Conservation (phyloP, 768 basidiomycete genomes). For the Scleroderma citrinum region DNA sequence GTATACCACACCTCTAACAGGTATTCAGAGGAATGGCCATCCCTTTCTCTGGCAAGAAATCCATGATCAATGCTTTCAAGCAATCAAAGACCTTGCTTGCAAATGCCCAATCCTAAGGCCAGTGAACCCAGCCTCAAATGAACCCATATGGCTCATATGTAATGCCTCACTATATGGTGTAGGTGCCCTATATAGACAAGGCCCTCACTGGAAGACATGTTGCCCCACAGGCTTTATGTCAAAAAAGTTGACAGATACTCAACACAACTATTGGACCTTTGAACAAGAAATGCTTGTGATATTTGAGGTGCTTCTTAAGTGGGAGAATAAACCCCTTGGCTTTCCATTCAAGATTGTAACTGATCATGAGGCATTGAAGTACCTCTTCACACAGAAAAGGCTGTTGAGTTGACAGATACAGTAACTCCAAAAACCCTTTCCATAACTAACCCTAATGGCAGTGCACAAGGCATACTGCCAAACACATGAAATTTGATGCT, state of each 20-base stretch:
- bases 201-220: constrained; percentile 17
- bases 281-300: constrained; percentile 17
- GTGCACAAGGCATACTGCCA: too few relatives aligned
- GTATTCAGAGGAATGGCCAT: constrained; percentile 23
- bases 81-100: constrained; percentile 16
- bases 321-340: too few relatives aligned
- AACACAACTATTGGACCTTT: constrained; percentile 25
- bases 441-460: too few relatives aligned
- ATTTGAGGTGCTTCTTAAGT: constrained; percentile 21
- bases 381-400: constrained; percentile 16
- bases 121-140: constrained; percentile 11
- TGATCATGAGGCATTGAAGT: constrained; percentile 24
- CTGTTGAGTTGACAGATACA: constrained; percentile 1
- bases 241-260: constrained; percentile 20
- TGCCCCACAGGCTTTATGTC: constrained; percentile 27
- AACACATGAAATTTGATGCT: too few relatives aligned
- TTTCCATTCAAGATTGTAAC: constrained; percentile 17
- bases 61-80: constrained; percentile 20
- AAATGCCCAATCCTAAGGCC: constrained; percentile 15
- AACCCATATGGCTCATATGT: constrained; percentile 25
- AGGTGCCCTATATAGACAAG: constrained; percentile 30
- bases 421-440: too few relatives aligned
- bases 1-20: constrained; percentile 30
- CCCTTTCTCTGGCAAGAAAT: constrained; percentile 24
- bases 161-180: too few relatives aligned